Evolutionary conservation across 73 alveolate genomes (phyloP).

Genomic region (Symbiodinium pilosum): DNA sequence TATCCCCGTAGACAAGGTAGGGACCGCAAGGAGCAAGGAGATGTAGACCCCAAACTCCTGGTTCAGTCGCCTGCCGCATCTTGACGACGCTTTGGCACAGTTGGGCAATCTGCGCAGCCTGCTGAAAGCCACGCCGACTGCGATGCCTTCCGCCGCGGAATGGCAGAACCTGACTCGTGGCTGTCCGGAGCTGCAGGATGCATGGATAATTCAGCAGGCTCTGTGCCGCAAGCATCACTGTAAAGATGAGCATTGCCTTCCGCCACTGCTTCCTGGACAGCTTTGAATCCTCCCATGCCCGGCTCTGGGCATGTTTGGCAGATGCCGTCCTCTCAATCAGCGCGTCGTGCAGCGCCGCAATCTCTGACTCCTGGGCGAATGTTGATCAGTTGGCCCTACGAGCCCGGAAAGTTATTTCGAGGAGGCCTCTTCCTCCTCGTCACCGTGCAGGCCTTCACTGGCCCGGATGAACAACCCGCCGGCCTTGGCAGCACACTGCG

Average conservation of each 20-base stretch:
- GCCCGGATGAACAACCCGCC: constrained; percentile 90
- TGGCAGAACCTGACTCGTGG: constrained; percentile 66
- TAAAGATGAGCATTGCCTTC: constrained; percentile 78
- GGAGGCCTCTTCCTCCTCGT: constrained; percentile 28
- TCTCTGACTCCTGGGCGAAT: constrained; percentile 40
- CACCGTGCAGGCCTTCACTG: constrained; percentile 64
- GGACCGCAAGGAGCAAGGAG: constrained; percentile 63
- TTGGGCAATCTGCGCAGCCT: not conserved
- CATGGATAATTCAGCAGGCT: not conserved
- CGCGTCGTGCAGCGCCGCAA: constrained; percentile 91
- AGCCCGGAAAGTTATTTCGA: not conserved
- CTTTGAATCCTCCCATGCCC: too few relatives aligned
- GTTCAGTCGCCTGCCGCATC: constrained; percentile 53
- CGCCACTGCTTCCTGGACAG: constrained; percentile 80
- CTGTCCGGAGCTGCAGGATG: not conserved
- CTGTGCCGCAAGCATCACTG: constrained; percentile 24
- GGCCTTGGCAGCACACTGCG: not conserved
- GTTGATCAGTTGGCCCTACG: not conserved
- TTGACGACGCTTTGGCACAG: not conserved
- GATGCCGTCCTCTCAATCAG: constrained; percentile 52
- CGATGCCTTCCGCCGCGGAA: constrained; percentile 94
- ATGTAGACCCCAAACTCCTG: constrained; percentile 88
- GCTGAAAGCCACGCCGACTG: constrained; percentile 94
- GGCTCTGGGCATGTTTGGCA: not conserved
- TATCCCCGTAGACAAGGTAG: too few relatives aligned